A percentile compares a stretch with the other conserved stretches of the same genome.
These are phyloP conservation scores for Desmodesmus armatus DNA, from an alignment of 139 green algal genomes.

Conservation along the genomic window DNA sequence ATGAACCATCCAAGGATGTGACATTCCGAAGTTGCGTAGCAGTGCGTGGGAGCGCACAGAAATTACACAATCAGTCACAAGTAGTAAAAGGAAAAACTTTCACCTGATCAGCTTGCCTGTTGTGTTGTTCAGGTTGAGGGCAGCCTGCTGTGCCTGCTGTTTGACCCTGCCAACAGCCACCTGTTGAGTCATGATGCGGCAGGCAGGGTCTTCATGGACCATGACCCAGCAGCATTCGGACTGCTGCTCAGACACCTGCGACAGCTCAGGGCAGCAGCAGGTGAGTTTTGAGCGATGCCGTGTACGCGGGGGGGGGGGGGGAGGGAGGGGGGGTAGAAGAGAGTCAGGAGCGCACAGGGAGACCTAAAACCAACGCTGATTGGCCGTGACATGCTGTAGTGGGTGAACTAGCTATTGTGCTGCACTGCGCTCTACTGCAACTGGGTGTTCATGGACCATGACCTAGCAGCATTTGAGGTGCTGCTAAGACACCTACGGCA, in stretches of 20 bases:
- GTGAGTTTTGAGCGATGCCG: background rate
- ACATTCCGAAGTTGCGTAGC: too few species aligned
- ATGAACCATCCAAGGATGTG: too few species aligned
- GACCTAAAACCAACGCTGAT: background rate
- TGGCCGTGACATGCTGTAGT: background rate
- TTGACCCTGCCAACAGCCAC: conserved; percentile 1
- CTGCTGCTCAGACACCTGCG: conserved; percentile 44
- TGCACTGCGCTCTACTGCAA: background rate
- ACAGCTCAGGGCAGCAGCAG: conserved; percentile 23
- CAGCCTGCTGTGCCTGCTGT: conserved; percentile 36
- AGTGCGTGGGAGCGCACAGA: too few species aligned
- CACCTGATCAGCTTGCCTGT: too few species aligned
- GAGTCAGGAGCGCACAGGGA: background rate
- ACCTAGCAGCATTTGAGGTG: conserved; percentile 34
- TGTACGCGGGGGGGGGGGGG: background rate
- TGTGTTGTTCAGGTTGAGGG: conserved; percentile 31
- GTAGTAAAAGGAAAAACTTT: too few species aligned
- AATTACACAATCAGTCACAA: too few species aligned
- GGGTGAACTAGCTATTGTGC: background rate
- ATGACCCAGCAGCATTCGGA: conserved; percentile 36
- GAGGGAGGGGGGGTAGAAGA: background rate
- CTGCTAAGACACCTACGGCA: conserved; percentile 46
- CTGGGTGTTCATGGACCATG: conserved; percentile 40
- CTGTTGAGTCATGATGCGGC: conserved; percentile 1
- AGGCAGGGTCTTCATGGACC: conserved; percentile 42